Evolutionary conservation across 257 asterid species (phyloP).

Genomic region (Coffea canephora): DNA sequence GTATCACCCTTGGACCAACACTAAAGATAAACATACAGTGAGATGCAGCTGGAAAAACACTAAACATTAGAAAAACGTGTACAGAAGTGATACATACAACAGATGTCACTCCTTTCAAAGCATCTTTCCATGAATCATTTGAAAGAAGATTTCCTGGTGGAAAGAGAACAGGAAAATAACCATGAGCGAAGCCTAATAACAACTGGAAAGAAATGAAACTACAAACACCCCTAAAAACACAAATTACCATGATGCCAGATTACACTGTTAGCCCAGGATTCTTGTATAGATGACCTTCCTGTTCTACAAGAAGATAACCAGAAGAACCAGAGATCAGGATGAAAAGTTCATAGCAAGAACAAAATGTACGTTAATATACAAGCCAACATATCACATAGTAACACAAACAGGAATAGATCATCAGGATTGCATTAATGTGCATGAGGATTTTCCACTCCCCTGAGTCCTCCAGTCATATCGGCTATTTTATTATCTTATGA

Average conservation of each 20-base stretch:
- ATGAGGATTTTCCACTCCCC: neutral
- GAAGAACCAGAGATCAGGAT: neutral
- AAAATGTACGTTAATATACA: neutral
- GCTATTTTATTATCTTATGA: neutral
- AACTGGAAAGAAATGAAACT: neutral
- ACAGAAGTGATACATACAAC: conserved; percentile 52
- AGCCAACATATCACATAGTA: neutral
- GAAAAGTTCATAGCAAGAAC: neutral
- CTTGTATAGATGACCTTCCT: conserved; percentile 73
- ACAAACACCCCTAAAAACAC: neutral
- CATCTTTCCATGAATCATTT: conserved; percentile 84
- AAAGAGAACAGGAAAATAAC: conserved; percentile 18
- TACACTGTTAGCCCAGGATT: conserved; percentile 75
- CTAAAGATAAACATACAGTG: neutral
- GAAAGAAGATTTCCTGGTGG: conserved; percentile 77
- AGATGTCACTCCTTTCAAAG: conserved; percentile 87
- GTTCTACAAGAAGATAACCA: conserved; percentile 51
- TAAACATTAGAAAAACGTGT: too few relatives aligned
- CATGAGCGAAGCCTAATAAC: neutral
- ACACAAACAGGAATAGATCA: conserved; percentile 1
- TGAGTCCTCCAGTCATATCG: neutral
- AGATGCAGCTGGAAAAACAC: neutral
- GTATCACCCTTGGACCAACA: neutral
- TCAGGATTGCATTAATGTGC: neutral
- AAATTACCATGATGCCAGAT: conserved; percentile 85